Percentiles rank a stretch among this genome's conserved stretches.
phyloP scores from a whole-genome alignment of 257 asterid species.

The Ophiorrhiza pumila region DNA sequence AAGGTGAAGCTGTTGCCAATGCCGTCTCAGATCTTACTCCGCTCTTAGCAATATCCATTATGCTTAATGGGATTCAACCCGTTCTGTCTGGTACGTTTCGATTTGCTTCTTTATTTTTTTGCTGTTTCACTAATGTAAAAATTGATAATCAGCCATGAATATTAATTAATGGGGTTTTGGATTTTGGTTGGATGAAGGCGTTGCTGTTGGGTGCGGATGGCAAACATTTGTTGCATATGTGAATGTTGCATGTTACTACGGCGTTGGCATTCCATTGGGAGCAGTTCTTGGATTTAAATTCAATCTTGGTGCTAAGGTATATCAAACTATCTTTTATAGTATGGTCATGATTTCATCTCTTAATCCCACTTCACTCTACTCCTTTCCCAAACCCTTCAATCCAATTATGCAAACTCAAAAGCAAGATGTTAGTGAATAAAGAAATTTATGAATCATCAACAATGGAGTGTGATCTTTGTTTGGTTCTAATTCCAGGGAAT shows the following conservation, averaged over 20 bases:
- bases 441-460: too few relatives aligned
- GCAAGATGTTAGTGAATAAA: too few relatives aligned
- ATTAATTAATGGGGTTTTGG: neutral
- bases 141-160: neutral
- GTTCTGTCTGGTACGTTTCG: slow-evolving; percentile 55
- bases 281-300: slow-evolving; percentile 20
- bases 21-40: slow-evolving; percentile 63
- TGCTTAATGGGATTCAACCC: slow-evolving; percentile 74
- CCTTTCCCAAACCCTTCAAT: too few relatives aligned
- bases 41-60: slow-evolving; percentile 39
- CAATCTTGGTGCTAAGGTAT: slow-evolving; percentile 23
- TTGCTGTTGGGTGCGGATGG: slow-evolving; percentile 46
- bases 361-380: too few relatives aligned
- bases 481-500: slow-evolving; percentile 24
- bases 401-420: too few relatives aligned
- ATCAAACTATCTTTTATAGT: neutral
- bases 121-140: too few relatives aligned
- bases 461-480: neutral
- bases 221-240: slow-evolving; percentile 35
- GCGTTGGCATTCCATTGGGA: slow-evolving; percentile 34
- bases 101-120: neutral
- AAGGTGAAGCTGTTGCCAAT: slow-evolving; percentile 46
- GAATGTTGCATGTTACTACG: slow-evolving; percentile 30
- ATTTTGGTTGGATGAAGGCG: slow-evolving; percentile 13
- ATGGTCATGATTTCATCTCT: too few relatives aligned